A percentile compares a stretch with the other conserved stretches of the same genome.
These are phyloP conservation scores for Tuber calosporum DNA, from an alignment of 495 filamentous ascomycete genomes.

Conservation along the genomic window DNA sequence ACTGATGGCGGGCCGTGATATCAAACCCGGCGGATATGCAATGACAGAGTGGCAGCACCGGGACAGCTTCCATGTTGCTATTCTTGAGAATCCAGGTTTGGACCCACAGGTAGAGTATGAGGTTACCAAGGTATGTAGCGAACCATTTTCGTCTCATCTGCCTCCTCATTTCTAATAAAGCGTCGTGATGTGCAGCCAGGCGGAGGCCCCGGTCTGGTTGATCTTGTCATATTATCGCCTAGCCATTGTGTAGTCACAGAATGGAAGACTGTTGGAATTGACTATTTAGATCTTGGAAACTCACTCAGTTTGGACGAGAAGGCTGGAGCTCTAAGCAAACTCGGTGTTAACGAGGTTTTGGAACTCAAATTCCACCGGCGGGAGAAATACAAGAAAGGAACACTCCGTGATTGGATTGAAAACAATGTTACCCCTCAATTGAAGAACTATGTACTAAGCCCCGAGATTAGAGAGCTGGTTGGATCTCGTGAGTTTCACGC, in stretches of 20 bases:
- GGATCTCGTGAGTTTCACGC: constrained; percentile 5
- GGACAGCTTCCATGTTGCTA: no score
- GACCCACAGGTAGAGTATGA: no score
- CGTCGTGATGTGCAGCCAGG: background rate
- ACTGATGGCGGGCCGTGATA: no score
- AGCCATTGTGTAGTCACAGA: background rate
- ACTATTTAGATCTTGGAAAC: background rate
- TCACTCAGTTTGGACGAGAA: background rate
- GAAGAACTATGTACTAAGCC: no score
- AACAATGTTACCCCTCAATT: no score
- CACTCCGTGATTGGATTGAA: no score
- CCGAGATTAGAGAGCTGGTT: background rate
- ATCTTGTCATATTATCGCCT: constrained; percentile 8
- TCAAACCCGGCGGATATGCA: no score
- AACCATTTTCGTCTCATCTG: background rate
- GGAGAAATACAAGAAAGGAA: no score
- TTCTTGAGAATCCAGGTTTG: no score
- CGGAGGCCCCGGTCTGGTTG: background rate
- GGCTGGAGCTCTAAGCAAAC: no score
- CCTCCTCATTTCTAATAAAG: background rate
- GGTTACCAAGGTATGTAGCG: background rate
- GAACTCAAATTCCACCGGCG: no score
- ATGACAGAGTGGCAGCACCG: no score
- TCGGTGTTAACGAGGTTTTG: background rate
- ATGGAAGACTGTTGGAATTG: constrained; percentile 10